Base-by-base conservation (phyloP, 768 basidiomycete species). In the Leccinum longicurvipes region DNA sequence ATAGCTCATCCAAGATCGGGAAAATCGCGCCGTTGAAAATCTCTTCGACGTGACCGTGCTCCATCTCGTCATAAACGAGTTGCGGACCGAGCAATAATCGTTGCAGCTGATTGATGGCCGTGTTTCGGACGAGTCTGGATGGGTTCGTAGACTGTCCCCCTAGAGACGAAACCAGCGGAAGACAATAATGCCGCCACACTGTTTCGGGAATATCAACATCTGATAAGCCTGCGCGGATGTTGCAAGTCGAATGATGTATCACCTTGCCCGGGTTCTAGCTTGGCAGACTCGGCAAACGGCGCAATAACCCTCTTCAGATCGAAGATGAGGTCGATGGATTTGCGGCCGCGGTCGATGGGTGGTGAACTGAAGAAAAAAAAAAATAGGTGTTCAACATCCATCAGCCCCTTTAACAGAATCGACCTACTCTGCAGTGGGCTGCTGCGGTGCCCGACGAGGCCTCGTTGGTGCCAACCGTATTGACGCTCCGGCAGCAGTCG, bases 1-100 rank as follows among this genome's bases (percentile, higher is more conserved):
- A 75, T 17, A 99, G 78, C 60, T 96, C 95, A 59, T 98, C 94
- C 28, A 98, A 72, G 39, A 98, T 81, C 4, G 94, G 95, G 74
- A 97, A 97, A 36, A 98, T 74, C 53, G 96, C 86, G 32, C 84
- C 80, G 68, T 92, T 89, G 76, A 98, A 97, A 21, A 95, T 80
- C 56, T 92, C 87, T 58, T 89, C 85, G 31, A 93, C 81, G 64
- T 90, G 82, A 1, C 58, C 68, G 24, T 83, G 80, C 54, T 86
- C 80, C 24, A 80, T 75, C 28, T 82, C 79, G 54, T 84, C 80
- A 23, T 85, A 76, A 9, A 80, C 67, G 49, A 92, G 71, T 50
- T 89, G 83, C 10, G 89, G 87, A 3, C 91, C 89, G 27, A 96
- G 79, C 24, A 98, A 76, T 47, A 91, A 79, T 10, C 95, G 87